Evolutionary conservation across 202 grass and related monocot genomes (phyloP).

Genomic region (Tripidium arundinaceum): DNA sequence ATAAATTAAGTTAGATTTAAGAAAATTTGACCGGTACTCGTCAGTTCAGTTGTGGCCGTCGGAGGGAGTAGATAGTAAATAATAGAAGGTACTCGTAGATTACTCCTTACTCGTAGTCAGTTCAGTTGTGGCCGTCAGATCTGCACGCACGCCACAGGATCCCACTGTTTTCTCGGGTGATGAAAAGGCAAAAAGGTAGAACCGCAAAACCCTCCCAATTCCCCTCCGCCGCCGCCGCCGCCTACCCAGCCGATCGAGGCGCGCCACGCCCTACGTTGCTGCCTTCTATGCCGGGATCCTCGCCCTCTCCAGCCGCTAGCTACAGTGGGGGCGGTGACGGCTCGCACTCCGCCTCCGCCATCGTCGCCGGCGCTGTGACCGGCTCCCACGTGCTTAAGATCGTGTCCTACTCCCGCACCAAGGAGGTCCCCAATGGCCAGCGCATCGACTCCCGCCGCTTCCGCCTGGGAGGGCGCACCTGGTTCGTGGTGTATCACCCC

Average conservation of each 20-base stretch:
- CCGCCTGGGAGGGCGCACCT: not conserved
- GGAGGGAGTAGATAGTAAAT: too few relatives aligned
- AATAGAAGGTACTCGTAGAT: too few relatives aligned
- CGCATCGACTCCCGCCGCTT: not conserved
- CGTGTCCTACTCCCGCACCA: not conserved
- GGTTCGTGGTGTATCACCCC: not conserved
- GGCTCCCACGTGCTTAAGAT: not conserved
- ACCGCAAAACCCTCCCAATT: not conserved
- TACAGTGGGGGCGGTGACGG: not conserved
- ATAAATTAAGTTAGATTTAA: too few relatives aligned
- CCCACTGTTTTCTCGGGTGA: too few relatives aligned
- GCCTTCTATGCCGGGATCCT: not conserved
- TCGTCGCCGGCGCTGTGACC: not conserved
- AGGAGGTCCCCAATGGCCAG: not conserved
- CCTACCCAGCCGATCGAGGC: not conserved
- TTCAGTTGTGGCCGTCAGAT: too few relatives aligned
- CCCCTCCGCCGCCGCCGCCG: not conserved
- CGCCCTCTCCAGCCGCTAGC: not conserved
- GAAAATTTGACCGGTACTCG: too few relatives aligned
- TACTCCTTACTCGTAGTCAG: too few relatives aligned
- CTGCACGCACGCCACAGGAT: too few relatives aligned
- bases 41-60: too few relatives aligned
- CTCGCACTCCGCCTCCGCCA: not conserved
- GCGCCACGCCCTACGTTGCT: not conserved
- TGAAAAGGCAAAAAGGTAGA: not conserved